A percentile compares a stretch with the other conserved stretches of the same genome.
These are phyloP conservation scores for Mortierella sp. DNA, from an alignment of 371 early-diverging fungal genomes.

Conservation along the genomic window DNA sequence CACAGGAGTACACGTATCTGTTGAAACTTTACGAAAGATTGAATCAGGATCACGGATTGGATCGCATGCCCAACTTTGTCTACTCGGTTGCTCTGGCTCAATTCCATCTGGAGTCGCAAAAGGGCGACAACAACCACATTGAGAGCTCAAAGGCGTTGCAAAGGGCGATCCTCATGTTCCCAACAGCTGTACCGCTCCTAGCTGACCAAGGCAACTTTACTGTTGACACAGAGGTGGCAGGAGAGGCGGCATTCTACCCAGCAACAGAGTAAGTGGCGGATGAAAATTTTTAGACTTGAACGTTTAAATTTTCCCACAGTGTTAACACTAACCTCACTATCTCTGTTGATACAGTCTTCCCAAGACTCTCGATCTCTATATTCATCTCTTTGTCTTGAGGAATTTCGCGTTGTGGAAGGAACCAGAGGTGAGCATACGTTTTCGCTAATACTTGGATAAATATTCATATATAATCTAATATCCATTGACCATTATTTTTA, in stretches of 20 bases:
- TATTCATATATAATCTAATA: not conserved
- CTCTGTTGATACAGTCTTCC: conserved; percentile 29
- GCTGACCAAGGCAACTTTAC: conserved; percentile 59
- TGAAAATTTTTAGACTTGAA: not conserved
- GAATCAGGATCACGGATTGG: conserved; percentile 27
- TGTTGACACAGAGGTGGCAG: conserved; percentile 53
- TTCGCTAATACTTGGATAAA: not conserved
- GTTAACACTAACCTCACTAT: not conserved
- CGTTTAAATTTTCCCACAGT: not conserved
- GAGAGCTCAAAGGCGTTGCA: conserved; percentile 69
- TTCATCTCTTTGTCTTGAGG: conserved; percentile 70
- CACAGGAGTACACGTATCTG: conserved; percentile 81
- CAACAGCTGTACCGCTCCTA: conserved; percentile 56
- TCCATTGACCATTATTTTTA: not conserved
- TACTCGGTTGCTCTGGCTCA: conserved; percentile 83
- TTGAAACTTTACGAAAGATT: conserved; percentile 59
- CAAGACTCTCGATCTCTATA: conserved; percentile 61
- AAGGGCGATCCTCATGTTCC: conserved; percentile 73
- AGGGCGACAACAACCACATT: conserved; percentile 36
- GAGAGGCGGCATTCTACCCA: conserved; percentile 37
- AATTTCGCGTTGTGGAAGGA: conserved; percentile 80
- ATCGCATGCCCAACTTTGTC: conserved; percentile 79
- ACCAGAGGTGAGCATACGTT: conserved; percentile 62
- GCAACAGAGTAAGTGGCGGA: conserved; percentile 50
- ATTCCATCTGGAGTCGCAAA: conserved; percentile 70